Base-by-base conservation (phyloP, 2,329 filamentous ascomycete genomes). In the Phoma herbarum region DNA sequence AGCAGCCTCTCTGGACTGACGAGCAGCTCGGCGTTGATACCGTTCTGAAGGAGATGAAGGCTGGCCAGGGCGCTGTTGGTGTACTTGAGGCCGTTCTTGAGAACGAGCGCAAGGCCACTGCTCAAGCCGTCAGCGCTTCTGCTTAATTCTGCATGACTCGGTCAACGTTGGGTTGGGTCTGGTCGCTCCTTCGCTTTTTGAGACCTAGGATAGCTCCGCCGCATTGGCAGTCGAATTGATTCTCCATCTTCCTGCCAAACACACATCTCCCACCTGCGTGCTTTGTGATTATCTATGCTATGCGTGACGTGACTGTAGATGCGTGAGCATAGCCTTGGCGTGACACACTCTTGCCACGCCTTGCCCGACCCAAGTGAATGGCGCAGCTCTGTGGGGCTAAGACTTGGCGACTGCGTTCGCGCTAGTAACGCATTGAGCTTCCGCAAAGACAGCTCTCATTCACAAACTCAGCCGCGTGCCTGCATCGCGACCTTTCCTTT, bases 1-100 rank as follows among this genome's bases (percentile, higher is more conserved):
- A 86, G 39, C 80, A 86, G 74, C 89, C 93, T n/a, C 88, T 99
- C 39, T 99, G 95, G 95, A 95, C 91, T 2, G 88, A 97, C 70
- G 83, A 85, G 70, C 95, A 99, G 83, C 86, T 99, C 55, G 91
- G 90, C 39, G 84, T 97, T 46, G 85, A 87, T 59, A 83, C 64
- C 12, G 70, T 77, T 2, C 39, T 75, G 23, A 72, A 73, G 53
- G 86, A 89, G 74, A 85, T 92, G 72, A 77, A 80, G 73, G 71
- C 77, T 33, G 79, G 79, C 11, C 73, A 78, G 53, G 78, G 76
- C 23, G 77, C 79, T 20, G 71, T 75, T 25, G 78, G 75, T 26
- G 78, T 84, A 14, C 76, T 87, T 23, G 81, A 83, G 70, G 76
- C 75, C 31, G 69, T 83, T 31, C 74, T 84, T 8, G 81, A 82